Base-by-base conservation (phyloP, 208 protist species). In the Acanthamoeba castellanii region DNA sequence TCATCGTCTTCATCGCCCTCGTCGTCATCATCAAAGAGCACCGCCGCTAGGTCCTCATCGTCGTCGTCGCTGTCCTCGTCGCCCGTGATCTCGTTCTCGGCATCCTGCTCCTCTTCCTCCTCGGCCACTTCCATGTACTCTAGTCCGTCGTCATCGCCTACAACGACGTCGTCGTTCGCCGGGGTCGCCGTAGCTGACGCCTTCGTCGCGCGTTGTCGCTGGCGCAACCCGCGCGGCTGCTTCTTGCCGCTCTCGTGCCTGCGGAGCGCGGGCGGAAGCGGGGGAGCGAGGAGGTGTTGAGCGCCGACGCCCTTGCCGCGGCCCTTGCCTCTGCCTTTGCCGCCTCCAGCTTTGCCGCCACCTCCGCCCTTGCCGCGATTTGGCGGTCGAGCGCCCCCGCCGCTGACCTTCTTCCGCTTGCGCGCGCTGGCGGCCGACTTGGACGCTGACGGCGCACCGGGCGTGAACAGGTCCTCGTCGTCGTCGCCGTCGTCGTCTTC, bases 381-480 rank as follows among this genome's bases (percentile, higher is more conserved):
- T 27, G 13, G 66, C 66, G 30, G 66, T 37, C 61, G 61, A 25
- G 66, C 66, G 32, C 66, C 14, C n/a, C 16, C 20, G 70, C 72
- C 45, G 34, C 72, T 81, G 30, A 11, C 13, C 30, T 30, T 81
- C 72, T 22, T 34, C 72, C 72, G 30, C 72, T 81, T 81, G 34
- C 37, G 30, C 72, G 25, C 32, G 66, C 25, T 74, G 30, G 25
- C 32, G 66, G 66, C 66, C 32, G 66, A n/a, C 66, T 81, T 81
- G 72, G 72, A 68, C 18, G 8, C 13, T 25, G 72, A 3, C 11
- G 72, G 16, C 32, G 16, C 72, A 25, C 72, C 72, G 37, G 72
- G 72, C 72, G 37, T 81, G 72, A 81, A 81, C n/a, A 81, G 72
- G 37, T 81, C 72, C 30, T 34, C 61, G 61, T 68, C 61, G 61